phyloP scores from a whole-genome alignment of 768 basidiomycete species.

The Suillus ampliporus region DNA sequence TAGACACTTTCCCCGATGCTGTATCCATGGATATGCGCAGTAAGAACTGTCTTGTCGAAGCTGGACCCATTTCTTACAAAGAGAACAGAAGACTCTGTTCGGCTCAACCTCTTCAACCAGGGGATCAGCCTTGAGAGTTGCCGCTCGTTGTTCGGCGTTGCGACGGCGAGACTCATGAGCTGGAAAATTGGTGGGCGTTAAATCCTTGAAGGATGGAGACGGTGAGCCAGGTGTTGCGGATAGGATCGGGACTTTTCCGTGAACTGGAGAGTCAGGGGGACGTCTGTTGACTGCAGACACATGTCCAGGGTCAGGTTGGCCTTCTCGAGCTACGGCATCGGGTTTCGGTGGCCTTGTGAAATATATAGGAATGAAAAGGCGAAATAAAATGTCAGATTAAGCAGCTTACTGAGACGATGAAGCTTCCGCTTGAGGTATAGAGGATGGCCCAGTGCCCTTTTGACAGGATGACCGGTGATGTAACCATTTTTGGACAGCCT shows the following conservation, averaged over 20 bases:
- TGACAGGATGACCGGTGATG: slow-evolving; percentile 64
- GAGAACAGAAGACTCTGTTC: slow-evolving; percentile 71
- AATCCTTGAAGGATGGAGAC: slow-evolving; percentile 56
- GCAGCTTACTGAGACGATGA: slow-evolving; percentile 20
- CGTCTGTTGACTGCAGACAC: not conserved
- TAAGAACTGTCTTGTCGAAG: slow-evolving; percentile 78
- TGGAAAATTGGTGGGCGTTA: slow-evolving; percentile 62
- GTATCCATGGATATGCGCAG: slow-evolving; percentile 83
- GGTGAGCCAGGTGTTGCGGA: slow-evolving; percentile 33
- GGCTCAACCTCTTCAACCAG: slow-evolving; percentile 75
- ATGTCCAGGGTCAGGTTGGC: not conserved
- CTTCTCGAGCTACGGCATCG: not conserved
- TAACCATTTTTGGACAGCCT: slow-evolving; percentile 69
- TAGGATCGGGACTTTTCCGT: slow-evolving; percentile 19
- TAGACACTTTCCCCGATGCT: slow-evolving; percentile 78
- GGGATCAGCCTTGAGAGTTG: slow-evolving; percentile 67
- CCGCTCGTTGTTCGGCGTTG: slow-evolving; percentile 81
- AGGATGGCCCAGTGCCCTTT: slow-evolving; percentile 31
- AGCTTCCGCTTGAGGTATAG: slow-evolving; percentile 24
- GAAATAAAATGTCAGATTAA: not conserved
- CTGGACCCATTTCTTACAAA: slow-evolving; percentile 86
- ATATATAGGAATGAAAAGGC: not conserved
- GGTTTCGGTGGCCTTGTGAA: not conserved
- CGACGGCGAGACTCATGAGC: slow-evolving; percentile 70
- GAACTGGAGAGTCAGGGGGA: not conserved